Evolutionary conservation across 1,284 basidiomycete species (phyloP), one percentile per base, ranked within the genome.

Genomic region (Phaffia rhodozyma): DNA sequence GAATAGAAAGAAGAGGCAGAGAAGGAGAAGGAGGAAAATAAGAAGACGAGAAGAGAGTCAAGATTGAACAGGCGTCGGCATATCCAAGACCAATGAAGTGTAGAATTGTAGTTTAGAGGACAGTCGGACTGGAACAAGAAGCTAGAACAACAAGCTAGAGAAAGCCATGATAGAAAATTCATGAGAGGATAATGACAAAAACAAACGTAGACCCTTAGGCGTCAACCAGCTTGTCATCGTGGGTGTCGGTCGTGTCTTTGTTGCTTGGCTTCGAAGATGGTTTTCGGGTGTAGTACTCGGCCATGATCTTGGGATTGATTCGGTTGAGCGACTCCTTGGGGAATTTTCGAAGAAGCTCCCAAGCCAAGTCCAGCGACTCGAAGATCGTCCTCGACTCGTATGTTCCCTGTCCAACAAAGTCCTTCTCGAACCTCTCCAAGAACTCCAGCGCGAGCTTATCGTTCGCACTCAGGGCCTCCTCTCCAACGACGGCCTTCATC

Each of bases 401-500:
- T 25, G 69, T 69, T 85, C 90, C 91, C 83, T 97, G 92, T 59
- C 89, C 89, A 58, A 97, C 91, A 75, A 96, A 97, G 72, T 91
- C 86, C 67, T 84, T 85, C 78, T 97, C 92, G 76, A 97, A 96
- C 76, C 91, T 90, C 75, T 89, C 89, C 70, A 92, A 76, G 79
- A 93, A 93, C 73, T 92, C 89, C 57, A 92, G 77, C 55, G 60
- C 70, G 56, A 92, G 81, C 77, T 93, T 94, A 76, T 97, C 94
- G 76, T 97, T 94, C 0, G 85, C 79, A 43, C 89, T 91, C 69
- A 98, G 78, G 6, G 96, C 94, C 76, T 98, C 96, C 76, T 98
- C 96, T 74, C 96, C 96, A 58, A 99, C 96, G 56, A 98, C 96
- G 63, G 96, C 96, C 78, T 98, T 98, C 96, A 99, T 98, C 4